A percentile compares a stretch with the other conserved stretches of the same genome.
These are phyloP conservation scores for Phytophthora uliginosa DNA, from an alignment of 352 stramenopile species.

Conservation along the genomic window DNA sequence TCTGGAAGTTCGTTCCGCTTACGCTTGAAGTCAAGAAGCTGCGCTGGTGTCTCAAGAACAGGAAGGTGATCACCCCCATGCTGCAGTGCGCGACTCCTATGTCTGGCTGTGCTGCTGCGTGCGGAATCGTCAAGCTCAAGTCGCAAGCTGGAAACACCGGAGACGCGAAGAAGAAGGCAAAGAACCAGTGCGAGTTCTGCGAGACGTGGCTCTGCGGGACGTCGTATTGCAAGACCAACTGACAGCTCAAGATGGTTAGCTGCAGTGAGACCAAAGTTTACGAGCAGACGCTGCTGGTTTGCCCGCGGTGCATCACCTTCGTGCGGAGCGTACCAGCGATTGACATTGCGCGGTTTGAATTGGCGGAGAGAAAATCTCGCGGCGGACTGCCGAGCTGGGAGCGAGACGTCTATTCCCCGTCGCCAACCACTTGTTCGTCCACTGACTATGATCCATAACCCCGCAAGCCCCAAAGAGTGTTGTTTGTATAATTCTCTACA, in stretches of 20 bases:
- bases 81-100: background rate
- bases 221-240: constrained; percentile 22
- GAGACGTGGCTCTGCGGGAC: constrained; percentile 20
- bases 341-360: constrained; percentile 21
- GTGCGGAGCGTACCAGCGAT: constrained; percentile 18
- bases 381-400: constrained; percentile 18
- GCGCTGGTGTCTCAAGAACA: constrained; percentile 39
- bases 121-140: constrained; percentile 1
- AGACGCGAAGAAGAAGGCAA: background rate
- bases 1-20: constrained; percentile 38
- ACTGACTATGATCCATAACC: background rate
- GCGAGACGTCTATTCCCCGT: constrained; percentile 15
- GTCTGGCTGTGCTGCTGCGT: constrained; percentile 5
- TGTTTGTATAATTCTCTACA: constrained; percentile 7
- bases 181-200: constrained; percentile 32
- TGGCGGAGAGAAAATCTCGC: constrained; percentile 15
- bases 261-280: constrained; percentile 30
- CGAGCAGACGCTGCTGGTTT: constrained; percentile 35
- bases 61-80: constrained; percentile 17
- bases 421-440: background rate
- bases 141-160: background rate
- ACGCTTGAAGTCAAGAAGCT: constrained; percentile 36
- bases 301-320: constrained; percentile 24
- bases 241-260: constrained; percentile 32
- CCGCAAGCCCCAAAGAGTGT: background rate